Evolutionary conservation across 2,329 filamentous ascomycete genomes (phyloP), one percentile per base, ranked within the genome.

Genomic region (Ilyonectria sp.): DNA sequence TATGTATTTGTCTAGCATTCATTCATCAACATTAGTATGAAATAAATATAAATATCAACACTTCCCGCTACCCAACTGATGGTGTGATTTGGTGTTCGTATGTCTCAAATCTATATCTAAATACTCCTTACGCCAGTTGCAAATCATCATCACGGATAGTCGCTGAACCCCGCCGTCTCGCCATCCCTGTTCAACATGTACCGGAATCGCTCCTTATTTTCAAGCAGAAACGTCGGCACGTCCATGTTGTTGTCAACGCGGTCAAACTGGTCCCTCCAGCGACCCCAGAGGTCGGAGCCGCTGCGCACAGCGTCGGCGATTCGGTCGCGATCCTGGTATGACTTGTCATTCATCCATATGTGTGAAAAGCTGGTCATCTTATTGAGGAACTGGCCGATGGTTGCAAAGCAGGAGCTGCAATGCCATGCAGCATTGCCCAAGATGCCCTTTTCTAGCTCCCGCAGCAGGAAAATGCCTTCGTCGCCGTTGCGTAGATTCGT

Each of bases 391-490:
- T 89, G 85, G 4, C 81, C 81, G 17, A 91, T 78, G 0, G 86
- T 90, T 19, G 82, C 79, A 74, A 90, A 90, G 79, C 89, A 91
- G 61, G 82, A 87, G 57, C 86, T 89, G 81, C 89, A 91, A 76
- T 91, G 89, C 89, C 89, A 91, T 0, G 80, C 85, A 0, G 87
- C 86, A 71, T 88, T 85, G 72, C 76, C 77, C 40, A 90, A 68
- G 6, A 82, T 80, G 7, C 79, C 82, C 69, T 82, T 83, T 67
- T 88, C 83, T 46, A 79, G 77, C 37, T 78, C 77, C 37, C 82
- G 79, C 1, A 82, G 68, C 2, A 82, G 75, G 47, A 79, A 79
- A 4, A 82, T 53, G 4, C 82, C 82, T 49, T 82, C 81, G 60
- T 85, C 82, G 47, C 84, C 81, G 69, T 82, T 82, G 26, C 89